phyloP scores from a whole-genome alignment of 805 yeast species.

The Saturnispora sekii region DNA sequence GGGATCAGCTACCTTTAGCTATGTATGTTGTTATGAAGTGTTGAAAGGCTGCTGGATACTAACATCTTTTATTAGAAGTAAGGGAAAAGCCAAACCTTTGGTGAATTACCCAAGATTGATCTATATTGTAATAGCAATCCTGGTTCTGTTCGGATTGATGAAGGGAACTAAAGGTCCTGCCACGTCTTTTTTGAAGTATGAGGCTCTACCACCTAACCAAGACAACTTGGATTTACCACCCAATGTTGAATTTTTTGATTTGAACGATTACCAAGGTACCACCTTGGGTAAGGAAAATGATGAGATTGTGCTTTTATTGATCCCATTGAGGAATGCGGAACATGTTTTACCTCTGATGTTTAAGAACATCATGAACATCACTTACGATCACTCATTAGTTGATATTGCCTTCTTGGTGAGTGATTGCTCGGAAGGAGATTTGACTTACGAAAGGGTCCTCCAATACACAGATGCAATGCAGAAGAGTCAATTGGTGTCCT shows the following conservation, averaged over 20 bases:
- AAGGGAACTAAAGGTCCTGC: neutral
- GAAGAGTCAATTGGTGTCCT: slow-evolving; percentile 50
- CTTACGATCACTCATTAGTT: slow-evolving; percentile 71
- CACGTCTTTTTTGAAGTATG: neutral
- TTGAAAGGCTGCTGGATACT: too few relatives aligned
- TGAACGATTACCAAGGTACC: slow-evolving; percentile 46
- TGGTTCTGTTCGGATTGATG: neutral
- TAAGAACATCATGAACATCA: slow-evolving; percentile 75
- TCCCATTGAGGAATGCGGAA: slow-evolving; percentile 76
- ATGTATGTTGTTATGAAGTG: too few relatives aligned
- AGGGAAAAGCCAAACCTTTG: too few relatives aligned
- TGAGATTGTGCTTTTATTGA: slow-evolving; percentile 58
- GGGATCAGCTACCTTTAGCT: neutral
- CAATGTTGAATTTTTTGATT: slow-evolving; percentile 40
- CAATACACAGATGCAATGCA: slow-evolving; percentile 61
- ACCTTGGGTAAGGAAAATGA: slow-evolving; percentile 38
- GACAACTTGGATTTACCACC: slow-evolving; percentile 6
- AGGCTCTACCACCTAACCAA: slow-evolving; percentile 11
- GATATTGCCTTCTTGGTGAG: slow-evolving; percentile 76
- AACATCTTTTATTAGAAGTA: too few relatives aligned
- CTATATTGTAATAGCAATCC: neutral
- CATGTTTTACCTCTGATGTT: slow-evolving; percentile 73
- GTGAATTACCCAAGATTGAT: too few relatives aligned
- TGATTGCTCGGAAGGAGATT: slow-evolving; percentile 63
- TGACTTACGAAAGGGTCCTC: slow-evolving; percentile 54